Evolutionary conservation across 2,329 filamentous ascomycete species (phyloP).

Genomic region (Sphaerostilbella broomeana): DNA sequence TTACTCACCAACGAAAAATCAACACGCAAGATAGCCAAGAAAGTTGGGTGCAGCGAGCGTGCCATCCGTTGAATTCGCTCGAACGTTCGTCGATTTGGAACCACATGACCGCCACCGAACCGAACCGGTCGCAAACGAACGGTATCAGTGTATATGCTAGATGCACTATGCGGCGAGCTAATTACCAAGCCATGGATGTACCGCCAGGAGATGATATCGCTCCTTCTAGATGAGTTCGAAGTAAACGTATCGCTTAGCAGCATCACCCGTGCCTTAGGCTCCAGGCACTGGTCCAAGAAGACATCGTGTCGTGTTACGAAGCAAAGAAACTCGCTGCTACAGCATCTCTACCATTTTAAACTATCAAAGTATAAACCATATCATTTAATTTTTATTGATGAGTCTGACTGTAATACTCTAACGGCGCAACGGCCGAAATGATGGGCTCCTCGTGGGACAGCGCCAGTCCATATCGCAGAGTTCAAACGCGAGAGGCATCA

Average conservation of each 20-base stretch:
- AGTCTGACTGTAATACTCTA: no score
- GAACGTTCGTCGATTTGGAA: neutral
- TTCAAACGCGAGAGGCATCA: no score
- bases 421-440: no score
- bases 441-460: no score
- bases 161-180: neutral
- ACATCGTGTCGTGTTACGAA: conserved; percentile 1
- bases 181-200: neutral
- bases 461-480: no score
- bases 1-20: neutral
- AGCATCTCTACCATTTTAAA: conserved; percentile 3
- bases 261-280: neutral
- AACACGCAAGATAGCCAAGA: neutral
- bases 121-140: neutral
- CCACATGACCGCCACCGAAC: neutral
- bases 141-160: neutral
- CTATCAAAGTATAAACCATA: no score
- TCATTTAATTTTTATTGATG: no score
- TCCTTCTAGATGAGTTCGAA: conserved; percentile 1
- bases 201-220: conserved; percentile 1
- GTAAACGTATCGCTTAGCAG: conserved; percentile 2
- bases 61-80: neutral
- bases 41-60: conserved; percentile 4
- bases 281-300: conserved; percentile 3
- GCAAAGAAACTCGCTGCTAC: conserved; percentile 2